Evolutionary conservation across 495 filamentous ascomycete genomes (phyloP), one percentile per base, ranked within the genome.

Genomic region (Hyaloscypha variabilis): DNA sequence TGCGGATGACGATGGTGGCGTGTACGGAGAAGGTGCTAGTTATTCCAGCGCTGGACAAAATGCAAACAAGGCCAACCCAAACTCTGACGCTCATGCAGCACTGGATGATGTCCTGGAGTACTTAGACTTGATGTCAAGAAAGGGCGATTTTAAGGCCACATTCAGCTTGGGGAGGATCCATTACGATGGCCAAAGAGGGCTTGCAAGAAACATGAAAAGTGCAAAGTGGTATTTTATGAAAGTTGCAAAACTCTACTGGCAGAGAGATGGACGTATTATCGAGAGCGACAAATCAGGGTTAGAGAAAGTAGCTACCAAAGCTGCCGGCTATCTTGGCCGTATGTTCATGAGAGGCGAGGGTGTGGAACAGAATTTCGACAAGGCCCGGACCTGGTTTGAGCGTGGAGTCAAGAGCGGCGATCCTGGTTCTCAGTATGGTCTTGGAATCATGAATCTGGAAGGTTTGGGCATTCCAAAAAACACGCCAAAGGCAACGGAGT

Each of bases 321-420:
- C 93, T 1, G 94, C 95, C 21, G 95, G 94, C 8, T 94, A 91
- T 74, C 85, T 99, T 56, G 95, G 95, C 1, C 80, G 91, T 51
- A 99, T 98, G 91, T 94, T 91, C 73, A 76, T 98, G 56, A 90
- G 95, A 14, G 95, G 94, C 17, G 95, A 98, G 73, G 94, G 94
- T 6, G 89, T 93, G 55, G 82, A 88, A 57, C 93, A 97, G 72
- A 90, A 86, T 76, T 93, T 85, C 65, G 81, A 83, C 30, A 87
- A 86, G 57, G 95, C 95, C 2, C 76, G 84, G 64, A 86, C 82
- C 29, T 99, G 96, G 96, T 97, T 99, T 75, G 85, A 86, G 55
- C 90, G 91, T 17, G 95, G 95, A 30, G 76, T 94, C 52, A 77
- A 79, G 19, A 91, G 89, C 69, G 92, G 89, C 10, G 96, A 99